Evolutionary conservation across 164 flowering plant species (phyloP).

Genomic region (Macadamia tetraphylla): DNA sequence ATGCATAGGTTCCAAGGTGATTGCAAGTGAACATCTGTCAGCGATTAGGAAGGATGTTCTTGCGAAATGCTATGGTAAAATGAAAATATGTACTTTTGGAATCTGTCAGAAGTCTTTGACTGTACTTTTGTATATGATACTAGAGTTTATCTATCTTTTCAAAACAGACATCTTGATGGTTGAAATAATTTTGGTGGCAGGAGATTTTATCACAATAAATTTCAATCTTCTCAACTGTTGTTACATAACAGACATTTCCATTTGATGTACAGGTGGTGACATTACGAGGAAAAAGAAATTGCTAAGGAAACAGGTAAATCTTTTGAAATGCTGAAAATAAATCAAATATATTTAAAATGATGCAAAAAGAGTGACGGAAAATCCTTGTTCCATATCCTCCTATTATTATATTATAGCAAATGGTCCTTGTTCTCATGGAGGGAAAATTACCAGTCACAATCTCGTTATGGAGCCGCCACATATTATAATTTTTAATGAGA

Average conservation of each 20-base stretch:
- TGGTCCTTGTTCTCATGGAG: too few species aligned
- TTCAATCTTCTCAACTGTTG: background rate
- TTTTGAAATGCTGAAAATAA: background rate
- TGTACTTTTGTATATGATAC: background rate
- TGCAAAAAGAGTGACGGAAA: background rate
- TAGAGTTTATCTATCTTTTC: too few species aligned
- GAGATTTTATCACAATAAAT: background rate
- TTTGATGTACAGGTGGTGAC: constrained; percentile 70
- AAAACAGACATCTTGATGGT: background rate
- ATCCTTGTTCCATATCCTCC: background rate
- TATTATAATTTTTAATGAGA: too few species aligned
- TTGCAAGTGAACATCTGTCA: constrained; percentile 89
- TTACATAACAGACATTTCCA: background rate
- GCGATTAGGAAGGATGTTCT: constrained; percentile 94
- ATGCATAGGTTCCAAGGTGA: constrained; percentile 86
- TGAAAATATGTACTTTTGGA: constrained; percentile 1
- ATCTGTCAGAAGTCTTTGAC: background rate
- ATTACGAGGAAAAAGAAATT: constrained; percentile 91
- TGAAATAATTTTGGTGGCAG: background rate
- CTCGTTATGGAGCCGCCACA: too few species aligned
- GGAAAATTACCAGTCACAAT: too few species aligned
- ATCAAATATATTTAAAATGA: background rate
- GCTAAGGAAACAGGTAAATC: constrained; percentile 81
- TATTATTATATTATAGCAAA: background rate
- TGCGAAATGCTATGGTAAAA: constrained; percentile 91